Evolutionary conservation across 345 rosid genomes (phyloP).

Genomic region (Euphorbia peplus): DNA sequence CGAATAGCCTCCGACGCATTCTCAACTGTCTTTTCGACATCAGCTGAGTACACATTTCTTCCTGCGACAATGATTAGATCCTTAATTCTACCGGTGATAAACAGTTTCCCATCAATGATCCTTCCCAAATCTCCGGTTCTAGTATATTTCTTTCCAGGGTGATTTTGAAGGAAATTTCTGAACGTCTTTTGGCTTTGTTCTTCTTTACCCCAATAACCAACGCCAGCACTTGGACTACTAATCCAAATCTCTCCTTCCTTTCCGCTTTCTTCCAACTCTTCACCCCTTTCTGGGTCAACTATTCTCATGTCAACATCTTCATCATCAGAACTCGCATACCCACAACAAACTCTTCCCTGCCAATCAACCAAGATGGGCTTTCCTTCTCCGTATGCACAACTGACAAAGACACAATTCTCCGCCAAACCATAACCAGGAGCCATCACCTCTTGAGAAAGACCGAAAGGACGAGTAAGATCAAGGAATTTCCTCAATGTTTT

Average conservation of each 20-base stretch:
- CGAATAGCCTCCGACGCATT: slow-evolving; percentile 48
- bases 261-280: slow-evolving; percentile 42
- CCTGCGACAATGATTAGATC: slow-evolving; percentile 70
- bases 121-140: slow-evolving; percentile 67
- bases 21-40: slow-evolving; percentile 70
- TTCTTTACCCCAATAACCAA: slow-evolving; percentile 69
- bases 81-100: slow-evolving; percentile 72
- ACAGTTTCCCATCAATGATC: slow-evolving; percentile 48
- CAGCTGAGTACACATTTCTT: slow-evolving; percentile 65
- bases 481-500: slow-evolving; percentile 49
- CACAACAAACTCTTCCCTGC: slow-evolving; percentile 67
- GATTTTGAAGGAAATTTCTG: slow-evolving; percentile 38
- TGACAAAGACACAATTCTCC: slow-evolving; percentile 69
- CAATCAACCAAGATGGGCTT: slow-evolving; percentile 59
- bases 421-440: slow-evolving; percentile 81
- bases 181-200: slow-evolving; percentile 50
- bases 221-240: slow-evolving; percentile 60
- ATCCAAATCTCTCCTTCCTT: slow-evolving; percentile 75
- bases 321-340: slow-evolving; percentile 38
- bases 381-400: slow-evolving; percentile 61
- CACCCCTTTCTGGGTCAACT: slow-evolving; percentile 39
- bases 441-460: slow-evolving; percentile 60
- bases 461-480: slow-evolving; percentile 50
- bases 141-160: slow-evolving; percentile 45
- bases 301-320: slow-evolving; percentile 54